Evolutionary conservation across 108 stramenopile genomes (phyloP), one percentile per base, ranked within the genome.

Genomic region (Ochromonas danica): DNA sequence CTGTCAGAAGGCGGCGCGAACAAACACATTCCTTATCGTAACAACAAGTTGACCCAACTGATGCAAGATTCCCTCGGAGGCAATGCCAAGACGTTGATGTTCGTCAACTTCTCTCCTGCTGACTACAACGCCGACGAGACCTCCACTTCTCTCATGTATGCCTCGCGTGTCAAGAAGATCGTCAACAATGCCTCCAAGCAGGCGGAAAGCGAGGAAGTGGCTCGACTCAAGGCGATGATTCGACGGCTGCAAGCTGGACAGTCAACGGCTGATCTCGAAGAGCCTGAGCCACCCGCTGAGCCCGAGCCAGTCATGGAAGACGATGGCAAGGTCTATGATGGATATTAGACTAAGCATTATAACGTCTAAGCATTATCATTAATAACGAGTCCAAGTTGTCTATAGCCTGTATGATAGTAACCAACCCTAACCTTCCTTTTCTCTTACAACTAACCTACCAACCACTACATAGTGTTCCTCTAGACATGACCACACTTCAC

Each of bases 71-170:
- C 84, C 25, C 71, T 90, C 36, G 89, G 90, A 10, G 90, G 90
- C 30, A 88, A 88, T 77, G 83, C 85, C 39, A 90, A 90, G 75
- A 89, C 89, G 0, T 65, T 88, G 22, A 84, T 84, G 85, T 85
- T 85, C 40, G 83, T 85, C 1, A 65, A 88, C 77, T 87, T 84
- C 71, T 82, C 81, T n/a, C 93, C 93, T 0, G 88, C 92, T 0
- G 91, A 89, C 71, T 88, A 88, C 62, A 92, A 90, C 83, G 62
- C 71, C 38, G 67, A 70, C 28, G 93, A 94, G 81, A 88, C 84
- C 1, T 80, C 0, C 2, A 79, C 79, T 39, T 67, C 63, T 0
- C 62, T 88, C 22, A 41, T 42, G 1, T 88, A 84, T 41, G 87
- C 83, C 2, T 40, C 75, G 14, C 62, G 85, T 28, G 90, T 88